Evolutionary conservation across 1,284 basidiomycete genomes (phyloP), one percentile per base, ranked within the genome.

Genomic region (Ceratobasidium sp.): DNA sequence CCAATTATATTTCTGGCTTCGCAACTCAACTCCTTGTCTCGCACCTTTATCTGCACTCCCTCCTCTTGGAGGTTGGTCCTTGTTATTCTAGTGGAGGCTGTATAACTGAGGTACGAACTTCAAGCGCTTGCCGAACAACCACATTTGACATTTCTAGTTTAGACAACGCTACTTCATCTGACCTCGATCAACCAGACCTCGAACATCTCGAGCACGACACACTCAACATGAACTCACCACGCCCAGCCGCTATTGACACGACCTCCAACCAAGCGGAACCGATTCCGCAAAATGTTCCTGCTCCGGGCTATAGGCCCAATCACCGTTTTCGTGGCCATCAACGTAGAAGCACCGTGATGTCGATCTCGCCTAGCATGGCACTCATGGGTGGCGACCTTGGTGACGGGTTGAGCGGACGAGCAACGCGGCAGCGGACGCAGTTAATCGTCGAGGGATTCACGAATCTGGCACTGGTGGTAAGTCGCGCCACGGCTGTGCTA

Each of bases 391-490:
- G 57, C 6, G 69, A 72, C 53, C 29, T 60, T 48, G 69, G 69
- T 1, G 69, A 72, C 22, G 69, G 69, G 14, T 27, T 72, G 19
- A 72, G 69, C 41, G 69, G 69, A 22, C 57, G 47, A 31, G 24
- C 69, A 36, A 72, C 69, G 11, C 59, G 69, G 22, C 69, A 72
- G 69, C 57, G 69, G 19, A 72, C 69, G 2, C 69, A 72, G 31
- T 31, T 62, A 24, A 72, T 72, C 41, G 69, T 72, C 1, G 69
- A 72, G 4, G 69, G 69, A 29, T 72, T 72, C 27, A 72, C 54
- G 8, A 72, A 72, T 27, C 51, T 72, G 69, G 69, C 69, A n/a
- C 31, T 72, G 56, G 69, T 72, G 56, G 69, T 72, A 62, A 33
- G 69, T 47, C 33, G 27, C 41, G 17, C 27, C 31, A 45, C 45